phyloP scores from a whole-genome alignment of 768 basidiomycete genomes.

The Serendipita sp. region DNA sequence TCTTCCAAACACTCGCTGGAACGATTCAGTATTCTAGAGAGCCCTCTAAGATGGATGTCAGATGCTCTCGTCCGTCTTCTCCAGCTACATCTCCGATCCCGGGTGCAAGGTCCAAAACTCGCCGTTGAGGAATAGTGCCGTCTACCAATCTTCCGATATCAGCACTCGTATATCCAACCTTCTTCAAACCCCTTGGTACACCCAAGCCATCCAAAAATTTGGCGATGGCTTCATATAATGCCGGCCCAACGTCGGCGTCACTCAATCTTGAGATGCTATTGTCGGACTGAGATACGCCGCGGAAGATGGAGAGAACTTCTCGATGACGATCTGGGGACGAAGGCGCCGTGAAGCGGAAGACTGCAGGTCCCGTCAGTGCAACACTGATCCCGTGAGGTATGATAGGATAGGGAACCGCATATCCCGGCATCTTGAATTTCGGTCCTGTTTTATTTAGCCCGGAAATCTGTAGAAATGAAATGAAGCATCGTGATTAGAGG shows the following conservation, averaged over 20 bases:
- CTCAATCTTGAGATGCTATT: constrained; percentile 47
- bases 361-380: constrained; percentile 81
- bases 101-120: constrained; percentile 87
- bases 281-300: constrained; percentile 41
- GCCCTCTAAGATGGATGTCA: constrained; percentile 63
- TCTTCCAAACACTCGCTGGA: neutral
- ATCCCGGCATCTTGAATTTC: constrained; percentile 83
- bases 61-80: constrained; percentile 68
- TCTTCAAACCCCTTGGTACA: constrained; percentile 74
- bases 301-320: constrained; percentile 75
- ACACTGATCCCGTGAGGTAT: constrained; percentile 90
- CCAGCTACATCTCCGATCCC: constrained; percentile 71
- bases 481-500: too few species aligned
- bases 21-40: constrained; percentile 60
- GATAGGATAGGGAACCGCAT: constrained; percentile 69
- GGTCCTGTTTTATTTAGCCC: constrained; percentile 90
- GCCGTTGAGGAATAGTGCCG: constrained; percentile 81
- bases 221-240: constrained; percentile 76
- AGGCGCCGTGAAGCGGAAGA: constrained; percentile 92
- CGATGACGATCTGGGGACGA: constrained; percentile 86
- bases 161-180: constrained; percentile 53
- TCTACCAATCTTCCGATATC: constrained; percentile 70
- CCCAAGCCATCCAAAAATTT: constrained; percentile 73
- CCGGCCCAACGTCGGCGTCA: constrained; percentile 60
- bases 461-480: constrained; percentile 47